phyloP scores from a whole-genome alignment of 768 basidiomycete genomes.

The Royoungia palumana region DNA sequence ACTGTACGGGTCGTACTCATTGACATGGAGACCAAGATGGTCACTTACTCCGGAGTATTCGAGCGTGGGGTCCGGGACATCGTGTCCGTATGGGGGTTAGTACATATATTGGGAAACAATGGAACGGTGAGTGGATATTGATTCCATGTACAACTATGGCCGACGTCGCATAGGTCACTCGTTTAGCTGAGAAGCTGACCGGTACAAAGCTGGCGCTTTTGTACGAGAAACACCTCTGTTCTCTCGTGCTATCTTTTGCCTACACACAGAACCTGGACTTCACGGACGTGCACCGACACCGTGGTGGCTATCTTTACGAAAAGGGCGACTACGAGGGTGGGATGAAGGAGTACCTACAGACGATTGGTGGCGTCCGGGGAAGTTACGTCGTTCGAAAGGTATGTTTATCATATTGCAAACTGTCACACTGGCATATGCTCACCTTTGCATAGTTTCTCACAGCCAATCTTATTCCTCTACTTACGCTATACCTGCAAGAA shows the following conservation, averaged over 20 bases:
- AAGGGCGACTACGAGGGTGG: conserved; percentile 93
- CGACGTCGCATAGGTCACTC: conserved; percentile 35
- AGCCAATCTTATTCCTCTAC: conserved; percentile 91
- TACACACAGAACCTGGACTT: conserved; percentile 76
- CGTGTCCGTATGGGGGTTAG: conserved; percentile 74
- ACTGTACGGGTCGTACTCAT: conserved; percentile 81
- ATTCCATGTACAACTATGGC: conserved; percentile 22
- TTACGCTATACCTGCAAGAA: conserved; percentile 95
- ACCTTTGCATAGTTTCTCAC: conserved; percentile 73
- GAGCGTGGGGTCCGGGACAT: conserved; percentile 80
- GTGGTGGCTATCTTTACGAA: conserved; percentile 80
- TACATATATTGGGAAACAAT: conserved; percentile 76
- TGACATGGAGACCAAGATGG: conserved; percentile 88
- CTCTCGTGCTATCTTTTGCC: conserved; percentile 80
- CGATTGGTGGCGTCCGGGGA: conserved; percentile 86
- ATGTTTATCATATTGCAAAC: conserved; percentile 13
- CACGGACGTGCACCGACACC: conserved; percentile 86
- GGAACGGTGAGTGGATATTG: conserved; percentile 33
- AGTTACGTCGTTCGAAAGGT: conserved; percentile 98
- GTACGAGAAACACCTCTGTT: conserved; percentile 74
- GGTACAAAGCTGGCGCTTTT: conserved; percentile 80
- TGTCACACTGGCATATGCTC: background rate
- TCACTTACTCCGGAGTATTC: conserved; percentile 81
- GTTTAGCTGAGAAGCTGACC: conserved; percentile 76
- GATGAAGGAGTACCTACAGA: conserved; percentile 89